Conservation (phyloP, 1,284 basidiomycete genomes). For the Moniliella sp. region DNA sequence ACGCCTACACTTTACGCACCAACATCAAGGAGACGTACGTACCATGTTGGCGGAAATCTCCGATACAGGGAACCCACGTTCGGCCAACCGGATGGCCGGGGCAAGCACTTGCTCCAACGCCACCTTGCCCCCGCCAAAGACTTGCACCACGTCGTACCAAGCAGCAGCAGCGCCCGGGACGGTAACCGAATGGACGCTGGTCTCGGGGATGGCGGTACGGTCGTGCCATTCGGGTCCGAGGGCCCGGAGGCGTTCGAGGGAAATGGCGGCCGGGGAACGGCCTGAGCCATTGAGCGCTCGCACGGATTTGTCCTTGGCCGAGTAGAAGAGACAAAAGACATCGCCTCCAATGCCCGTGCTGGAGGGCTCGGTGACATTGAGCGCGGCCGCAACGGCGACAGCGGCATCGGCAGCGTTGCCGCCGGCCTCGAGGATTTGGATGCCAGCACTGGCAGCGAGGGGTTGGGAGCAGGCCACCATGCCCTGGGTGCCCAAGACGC, state of each 20-base stretch:
- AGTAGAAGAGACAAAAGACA: conserved; percentile 74
- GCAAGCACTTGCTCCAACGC: conserved; percentile 58
- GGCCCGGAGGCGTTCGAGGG: conserved; percentile 50
- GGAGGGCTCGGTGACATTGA: conserved; percentile 44
- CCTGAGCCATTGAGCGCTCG: conserved; percentile 71
- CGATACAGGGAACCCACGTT: conserved; percentile 25
- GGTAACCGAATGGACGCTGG: conserved; percentile 57
- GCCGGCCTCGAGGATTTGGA: conserved; percentile 66
- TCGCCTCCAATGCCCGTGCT: conserved; percentile 45
- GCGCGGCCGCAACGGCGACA: conserved; percentile 59
- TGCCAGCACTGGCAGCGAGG: conserved; percentile 61
- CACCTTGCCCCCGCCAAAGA: conserved; percentile 62
- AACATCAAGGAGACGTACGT: neutral
- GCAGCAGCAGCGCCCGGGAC: conserved; percentile 80
- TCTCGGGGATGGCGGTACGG: conserved; percentile 38
- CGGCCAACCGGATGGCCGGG: conserved; percentile 39
- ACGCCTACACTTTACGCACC: too few relatives aligned
- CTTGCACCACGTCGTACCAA: conserved; percentile 69
- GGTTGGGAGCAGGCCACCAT: conserved; percentile 74
- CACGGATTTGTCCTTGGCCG: conserved; percentile 56
- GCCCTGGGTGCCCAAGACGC: conserved; percentile 46
- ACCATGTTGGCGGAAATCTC: conserved; percentile 10
- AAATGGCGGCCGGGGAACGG: conserved; percentile 47
- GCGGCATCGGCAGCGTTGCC: conserved; percentile 53
- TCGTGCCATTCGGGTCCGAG: conserved; percentile 52